Evolutionary conservation across 2,329 filamentous ascomycete species (phyloP), one percentile per base, ranked within the genome.

Genomic region (Plectosphaerella cucumerina): DNA sequence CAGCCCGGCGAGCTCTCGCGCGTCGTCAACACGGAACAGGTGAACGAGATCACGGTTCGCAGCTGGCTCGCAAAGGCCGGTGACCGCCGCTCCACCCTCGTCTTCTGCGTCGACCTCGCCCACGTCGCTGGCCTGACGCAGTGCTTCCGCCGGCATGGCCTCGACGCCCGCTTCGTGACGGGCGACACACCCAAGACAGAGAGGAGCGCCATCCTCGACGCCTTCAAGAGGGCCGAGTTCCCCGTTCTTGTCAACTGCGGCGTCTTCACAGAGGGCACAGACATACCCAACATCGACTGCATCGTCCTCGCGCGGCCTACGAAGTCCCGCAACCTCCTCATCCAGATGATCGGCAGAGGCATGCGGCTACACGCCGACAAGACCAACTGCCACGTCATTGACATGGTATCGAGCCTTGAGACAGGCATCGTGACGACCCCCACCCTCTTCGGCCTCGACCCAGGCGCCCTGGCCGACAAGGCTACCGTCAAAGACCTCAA

Each of bases 291-390:
- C 65, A 89, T 99, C 58, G 94, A 99, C 71, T 97, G 94, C 63
- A 82, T 99, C 21, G 65, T 99, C 9, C 78, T 99, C 9, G 91
- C 88, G 4, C 78, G 94, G 21, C 94, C 94, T 0, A 99, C 94
- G 1, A 85, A 86, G 59, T 97, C 94, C 15, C 84, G 89, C n/a
- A 97, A 97, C 60, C 74, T 99, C 3, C 81, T 99, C 1, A 84
- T 97, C 1, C 94, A 99, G 69, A 99, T 99, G 94, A 96, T 99
- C 55, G 94, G 94, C 1, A 82, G 94, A 60, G 94, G 94, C 5
- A 89, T 99, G 83, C 84, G 94, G 41, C 72, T 97, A 37, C 80
- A 90, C 64, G 76, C 85, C 1, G 87, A 81, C 12, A 99, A 99
- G 68, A 73, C 85, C 37, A 83, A 97, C 62, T 99, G 94, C 59